Percentiles rank a stretch among this genome's conserved stretches.
Evolutionary conservation across 108 stramenopile species (phyloP).

Genomic region (Fistulifera solaris): DNA sequence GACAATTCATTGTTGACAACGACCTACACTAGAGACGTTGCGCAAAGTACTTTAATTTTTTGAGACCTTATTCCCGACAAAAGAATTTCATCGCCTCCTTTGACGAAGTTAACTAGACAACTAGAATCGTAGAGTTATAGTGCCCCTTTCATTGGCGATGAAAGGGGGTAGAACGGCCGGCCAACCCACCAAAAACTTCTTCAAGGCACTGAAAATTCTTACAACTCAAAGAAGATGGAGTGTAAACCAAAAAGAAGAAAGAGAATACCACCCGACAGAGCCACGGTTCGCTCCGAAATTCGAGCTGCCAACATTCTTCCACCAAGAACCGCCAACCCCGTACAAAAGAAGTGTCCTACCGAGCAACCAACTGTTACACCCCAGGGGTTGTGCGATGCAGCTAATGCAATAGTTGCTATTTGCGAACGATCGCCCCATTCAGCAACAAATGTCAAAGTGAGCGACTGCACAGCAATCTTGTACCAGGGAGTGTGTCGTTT

Average conservation of each 20-base stretch:
- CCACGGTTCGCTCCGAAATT: conserved; percentile 91
- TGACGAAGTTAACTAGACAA: too few relatives aligned
- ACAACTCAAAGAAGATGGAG: conserved; percentile 78
- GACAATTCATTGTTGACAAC: too few relatives aligned
- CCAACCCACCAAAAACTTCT: too few relatives aligned
- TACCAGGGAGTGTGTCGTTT: conserved; percentile 26
- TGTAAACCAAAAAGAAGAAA: conserved; percentile 94
- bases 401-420: conserved; percentile 98
- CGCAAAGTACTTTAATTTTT: too few relatives aligned
- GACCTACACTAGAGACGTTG: too few relatives aligned
- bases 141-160: too few relatives aligned
- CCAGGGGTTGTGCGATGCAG: conserved; percentile 90
- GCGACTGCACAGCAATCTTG: conserved; percentile 74
- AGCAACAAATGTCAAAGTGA: conserved; percentile 96
- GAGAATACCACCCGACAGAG: conserved; percentile 81
- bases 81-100: too few relatives aligned
- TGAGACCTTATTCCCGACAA: too few relatives aligned
- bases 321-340: conserved; percentile 95
- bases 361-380: conserved; percentile 95
- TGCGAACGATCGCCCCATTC: conserved; percentile 99
- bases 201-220: too few relatives aligned
- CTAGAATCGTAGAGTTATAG: too few relatives aligned
- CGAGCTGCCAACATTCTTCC: conserved; percentile 95
- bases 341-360: conserved; percentile 96
- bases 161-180: too few relatives aligned